Evolutionary conservation across 345 rosid species (phyloP).

Genomic region (Camelina neglecta): DNA sequence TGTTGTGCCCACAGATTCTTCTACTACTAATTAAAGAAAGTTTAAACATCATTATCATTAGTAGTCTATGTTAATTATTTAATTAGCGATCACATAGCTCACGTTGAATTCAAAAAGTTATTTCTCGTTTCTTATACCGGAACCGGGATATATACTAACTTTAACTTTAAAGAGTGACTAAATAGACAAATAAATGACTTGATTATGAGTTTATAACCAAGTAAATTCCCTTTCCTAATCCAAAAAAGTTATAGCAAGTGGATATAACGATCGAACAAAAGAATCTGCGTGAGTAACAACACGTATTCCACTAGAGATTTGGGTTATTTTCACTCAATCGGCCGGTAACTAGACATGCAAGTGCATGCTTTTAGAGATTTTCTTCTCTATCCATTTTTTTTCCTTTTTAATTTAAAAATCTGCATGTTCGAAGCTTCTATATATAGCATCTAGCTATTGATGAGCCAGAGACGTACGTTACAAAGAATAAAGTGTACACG

Average conservation of each 20-base stretch:
- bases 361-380: neutral
- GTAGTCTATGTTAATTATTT: neutral
- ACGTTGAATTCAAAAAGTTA: constrained; percentile 9
- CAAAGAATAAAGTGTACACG: too few relatives aligned
- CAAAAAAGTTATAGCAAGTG: neutral
- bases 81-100: neutral
- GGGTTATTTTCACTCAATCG: neutral
- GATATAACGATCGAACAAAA: neutral
- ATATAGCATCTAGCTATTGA: too few relatives aligned
- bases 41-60: constrained; percentile 1
- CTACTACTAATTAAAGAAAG: neutral
- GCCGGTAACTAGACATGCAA: neutral
- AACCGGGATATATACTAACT: neutral
- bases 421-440: too few relatives aligned
- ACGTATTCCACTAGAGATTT: neutral
- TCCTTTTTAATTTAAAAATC: too few relatives aligned
- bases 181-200: neutral
- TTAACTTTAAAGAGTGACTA: neutral
- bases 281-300: neutral
- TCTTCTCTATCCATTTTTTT: too few relatives aligned
- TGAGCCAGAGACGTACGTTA: too few relatives aligned
- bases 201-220: neutral
- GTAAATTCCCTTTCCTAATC: neutral
- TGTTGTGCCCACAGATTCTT: neutral
- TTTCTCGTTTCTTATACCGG: neutral